Evolutionary conservation across 345 rosid genomes (phyloP).

Genomic region (Fremontodendron californicum): DNA sequence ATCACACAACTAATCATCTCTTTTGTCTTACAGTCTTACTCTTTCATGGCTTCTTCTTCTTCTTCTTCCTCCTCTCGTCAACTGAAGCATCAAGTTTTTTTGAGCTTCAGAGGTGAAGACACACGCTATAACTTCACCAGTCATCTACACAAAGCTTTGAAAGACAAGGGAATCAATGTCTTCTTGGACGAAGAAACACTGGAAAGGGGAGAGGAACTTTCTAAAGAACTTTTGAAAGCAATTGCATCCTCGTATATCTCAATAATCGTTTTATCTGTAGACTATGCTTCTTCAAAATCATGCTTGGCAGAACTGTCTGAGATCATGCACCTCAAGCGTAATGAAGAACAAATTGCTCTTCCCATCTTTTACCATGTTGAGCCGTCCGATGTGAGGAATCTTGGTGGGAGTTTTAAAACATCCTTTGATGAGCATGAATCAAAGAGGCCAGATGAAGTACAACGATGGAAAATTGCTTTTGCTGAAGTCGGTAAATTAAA

Average conservation of each 20-base stretch:
- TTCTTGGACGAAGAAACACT: background rate
- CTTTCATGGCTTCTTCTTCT: slow-evolving; percentile 9
- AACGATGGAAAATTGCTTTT: background rate
- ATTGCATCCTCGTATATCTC: background rate
- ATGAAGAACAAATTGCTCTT: background rate
- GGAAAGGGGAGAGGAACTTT: background rate
- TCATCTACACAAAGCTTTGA: background rate
- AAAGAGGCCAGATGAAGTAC: background rate
- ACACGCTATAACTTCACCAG: background rate
- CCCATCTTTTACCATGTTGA: background rate
- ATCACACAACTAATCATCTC: background rate
- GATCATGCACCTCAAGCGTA: background rate
- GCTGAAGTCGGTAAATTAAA: background rate
- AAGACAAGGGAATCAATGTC: background rate
- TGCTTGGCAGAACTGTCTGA: background rate
- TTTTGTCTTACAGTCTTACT: background rate
- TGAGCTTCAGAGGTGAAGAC: background rate
- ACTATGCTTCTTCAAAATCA: slow-evolving; percentile 6
- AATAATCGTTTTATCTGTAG: background rate
- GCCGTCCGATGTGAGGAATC: background rate
- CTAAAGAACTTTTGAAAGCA: background rate
- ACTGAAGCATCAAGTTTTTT: background rate
- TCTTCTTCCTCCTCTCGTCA: background rate
- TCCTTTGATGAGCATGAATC: background rate
- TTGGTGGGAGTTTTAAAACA: background rate